Percentiles rank a stretch among this genome's conserved stretches.
Conservation (phyloP, 352 stramenopile genomes). For the Plasmopara viticola region DNA sequence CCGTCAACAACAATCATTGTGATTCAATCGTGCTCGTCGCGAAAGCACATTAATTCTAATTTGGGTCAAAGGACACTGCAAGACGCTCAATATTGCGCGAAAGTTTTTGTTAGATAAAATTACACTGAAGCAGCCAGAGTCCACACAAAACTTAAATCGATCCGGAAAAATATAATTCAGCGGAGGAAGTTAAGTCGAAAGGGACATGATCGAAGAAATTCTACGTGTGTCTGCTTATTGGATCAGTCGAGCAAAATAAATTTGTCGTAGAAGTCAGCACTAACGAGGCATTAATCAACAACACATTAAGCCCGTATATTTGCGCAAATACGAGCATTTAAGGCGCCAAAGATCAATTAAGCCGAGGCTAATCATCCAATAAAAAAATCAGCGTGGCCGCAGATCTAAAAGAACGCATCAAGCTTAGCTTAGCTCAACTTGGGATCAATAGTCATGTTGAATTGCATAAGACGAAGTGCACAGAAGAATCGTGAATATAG, state of each 20-base stretch:
- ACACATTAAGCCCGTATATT: neutral
- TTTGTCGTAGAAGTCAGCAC: neutral
- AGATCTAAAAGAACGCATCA: neutral
- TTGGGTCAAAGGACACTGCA: neutral
- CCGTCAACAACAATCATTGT: slow-evolving; percentile 2
- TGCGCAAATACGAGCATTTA: neutral
- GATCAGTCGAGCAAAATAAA: neutral
- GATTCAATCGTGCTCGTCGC: slow-evolving; percentile 1
- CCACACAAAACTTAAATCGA: neutral
- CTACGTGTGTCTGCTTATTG: neutral
- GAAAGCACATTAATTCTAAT: neutral
- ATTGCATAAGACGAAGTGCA: neutral
- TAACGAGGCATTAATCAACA: neutral
- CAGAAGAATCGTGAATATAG: neutral
- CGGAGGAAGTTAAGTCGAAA: neutral
- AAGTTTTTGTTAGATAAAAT: neutral
- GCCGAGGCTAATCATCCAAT: neutral
- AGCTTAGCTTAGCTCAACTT: neutral
- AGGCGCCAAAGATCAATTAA: neutral
- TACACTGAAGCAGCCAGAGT: neutral
- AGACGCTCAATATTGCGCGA: neutral
- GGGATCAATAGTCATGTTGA: neutral
- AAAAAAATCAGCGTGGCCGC: neutral
- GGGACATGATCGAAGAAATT: neutral
- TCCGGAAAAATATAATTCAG: neutral